Conservation (phyloP, 2,329 filamentous ascomycete species). For the Pseudocercospora macadamiae region DNA sequence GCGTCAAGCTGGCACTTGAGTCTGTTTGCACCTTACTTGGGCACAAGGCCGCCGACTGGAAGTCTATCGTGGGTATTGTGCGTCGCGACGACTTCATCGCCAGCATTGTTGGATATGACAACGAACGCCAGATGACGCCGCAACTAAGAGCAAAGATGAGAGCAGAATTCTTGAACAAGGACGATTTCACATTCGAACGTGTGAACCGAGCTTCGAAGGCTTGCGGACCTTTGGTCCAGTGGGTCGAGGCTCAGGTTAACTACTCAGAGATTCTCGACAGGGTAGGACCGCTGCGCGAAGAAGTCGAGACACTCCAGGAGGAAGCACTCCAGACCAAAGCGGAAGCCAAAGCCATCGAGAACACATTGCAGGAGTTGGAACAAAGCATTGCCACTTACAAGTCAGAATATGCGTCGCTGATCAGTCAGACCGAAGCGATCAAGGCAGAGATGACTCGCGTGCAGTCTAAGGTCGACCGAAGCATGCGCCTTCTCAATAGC, state of each 20-base stretch:
- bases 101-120: conserved; percentile 96
- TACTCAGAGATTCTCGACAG: conserved; percentile 97
- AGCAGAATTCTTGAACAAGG: conserved; percentile 86
- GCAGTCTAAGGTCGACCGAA: conserved; percentile 96
- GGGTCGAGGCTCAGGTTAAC: conserved; percentile 94
- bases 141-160: conserved; percentile 83
- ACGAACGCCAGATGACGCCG: conserved; percentile 91
- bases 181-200: conserved; percentile 94
- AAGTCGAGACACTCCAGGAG: conserved; percentile 84
- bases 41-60: conserved; percentile 89
- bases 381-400: conserved; percentile 93
- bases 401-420: conserved; percentile 90
- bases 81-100: conserved; percentile 95
- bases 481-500: conserved; percentile 90
- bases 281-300: conserved; percentile 87
- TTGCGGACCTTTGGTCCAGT: conserved; percentile 94
- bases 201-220: conserved; percentile 96
- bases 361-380: conserved; percentile 82
- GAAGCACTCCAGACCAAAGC: conserved; percentile 90
- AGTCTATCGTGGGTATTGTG: conserved; percentile 83
- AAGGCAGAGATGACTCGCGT: conserved; percentile 96
- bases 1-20: conserved; percentile 89
- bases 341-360: conserved; percentile 86
- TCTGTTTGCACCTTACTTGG: conserved; percentile 95
- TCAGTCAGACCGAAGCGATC: conserved; percentile 96